A percentile compares a stretch with the other conserved stretches of the same genome.
phyloP scores from a whole-genome alignment of 2,329 filamentous ascomycete genomes.

The Sporothrix globosa region DNA sequence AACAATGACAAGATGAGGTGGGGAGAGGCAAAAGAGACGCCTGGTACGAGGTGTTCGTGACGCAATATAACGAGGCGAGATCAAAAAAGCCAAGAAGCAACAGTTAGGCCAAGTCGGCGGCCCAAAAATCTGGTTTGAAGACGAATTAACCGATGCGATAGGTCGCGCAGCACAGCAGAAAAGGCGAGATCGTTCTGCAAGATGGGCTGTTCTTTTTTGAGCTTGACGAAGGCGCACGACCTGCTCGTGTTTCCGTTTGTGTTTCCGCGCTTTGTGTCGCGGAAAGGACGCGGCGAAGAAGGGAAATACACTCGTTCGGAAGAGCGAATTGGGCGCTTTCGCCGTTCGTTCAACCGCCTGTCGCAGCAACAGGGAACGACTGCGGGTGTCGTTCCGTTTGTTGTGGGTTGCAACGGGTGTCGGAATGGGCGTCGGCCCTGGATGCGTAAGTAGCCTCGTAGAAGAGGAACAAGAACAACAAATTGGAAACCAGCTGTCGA shows the following conservation, averaged over 20 bases:
- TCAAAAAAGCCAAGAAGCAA: constrained; percentile 20
- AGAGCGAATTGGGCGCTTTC: background rate
- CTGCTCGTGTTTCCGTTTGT: constrained; percentile 10
- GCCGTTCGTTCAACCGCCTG: background rate
- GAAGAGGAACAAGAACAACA: background rate
- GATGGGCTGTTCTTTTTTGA: background rate
- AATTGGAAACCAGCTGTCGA: background rate
- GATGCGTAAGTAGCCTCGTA: constrained; percentile 7
- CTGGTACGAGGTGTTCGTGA: constrained; percentile 9
- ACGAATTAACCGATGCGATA: background rate
- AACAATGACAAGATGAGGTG: background rate
- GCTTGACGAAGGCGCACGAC: background rate
- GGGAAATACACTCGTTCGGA: background rate
- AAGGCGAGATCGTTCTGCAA: constrained; percentile 21
- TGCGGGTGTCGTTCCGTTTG: constrained; percentile 9
- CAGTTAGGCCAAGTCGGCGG: background rate
- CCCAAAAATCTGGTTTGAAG: background rate
- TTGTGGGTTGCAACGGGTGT: constrained; percentile 13
- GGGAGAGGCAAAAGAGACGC: background rate
- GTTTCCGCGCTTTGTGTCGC: background rate
- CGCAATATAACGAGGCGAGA: constrained; percentile 19
- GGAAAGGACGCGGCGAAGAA: background rate
- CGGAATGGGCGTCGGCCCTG: constrained; percentile 19
- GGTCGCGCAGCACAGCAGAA: constrained; percentile 14
- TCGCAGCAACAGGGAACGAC: background rate